Evolutionary conservation across 768 basidiomycete genomes (phyloP), one percentile per base, ranked within the genome.

Genomic region (Suillus weaverae): DNA sequence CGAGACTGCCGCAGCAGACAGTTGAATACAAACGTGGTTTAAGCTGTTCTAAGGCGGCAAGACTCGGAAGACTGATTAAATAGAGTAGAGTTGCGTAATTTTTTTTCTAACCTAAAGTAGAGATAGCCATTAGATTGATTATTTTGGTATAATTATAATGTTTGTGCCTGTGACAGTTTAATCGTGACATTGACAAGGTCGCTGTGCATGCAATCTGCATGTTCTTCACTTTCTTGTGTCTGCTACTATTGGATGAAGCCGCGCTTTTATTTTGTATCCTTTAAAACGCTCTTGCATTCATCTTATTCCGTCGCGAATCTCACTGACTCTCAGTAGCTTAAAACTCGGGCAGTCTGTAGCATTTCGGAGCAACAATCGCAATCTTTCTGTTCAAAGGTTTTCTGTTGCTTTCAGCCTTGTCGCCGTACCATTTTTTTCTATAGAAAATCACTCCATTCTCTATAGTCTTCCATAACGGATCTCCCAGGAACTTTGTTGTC

Each of bases 91-190:
- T 48, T 48, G 8, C 43, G 43, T 44, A 46, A 46, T 50, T 26
- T 30, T 50, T 46, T 22, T 44, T 32, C 51, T 53, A 53, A 33
- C 53, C 11, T 0, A 60, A 67, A 50, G 55, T 66, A 66, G n/a
- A 63, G 65, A 48, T 60, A 68, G 48, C 66, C 57, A 66, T 68
- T 70, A 61, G n/a, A 74, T 76, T 69, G n/a, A 74, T 76, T 69
- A 66, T 73, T 76, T 68, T 76, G 71, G 67, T 65, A 50, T 44
- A 60, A 44, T 43, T 60, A 36, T 43, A 22, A 35, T 46, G 72
- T 13, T 64, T 65, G 76, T 76, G 71, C 75, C 76, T 78, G 75
- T 76, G 76, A 78, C 76, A 72, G 66, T n/a, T 33, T 54, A 76
- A 71, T 74, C 66, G 66, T 75, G 67, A 74, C 73, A 61, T 20